Conservation (phyloP, 1,284 basidiomycete genomes). For the Gomphus bonarii region DNA sequence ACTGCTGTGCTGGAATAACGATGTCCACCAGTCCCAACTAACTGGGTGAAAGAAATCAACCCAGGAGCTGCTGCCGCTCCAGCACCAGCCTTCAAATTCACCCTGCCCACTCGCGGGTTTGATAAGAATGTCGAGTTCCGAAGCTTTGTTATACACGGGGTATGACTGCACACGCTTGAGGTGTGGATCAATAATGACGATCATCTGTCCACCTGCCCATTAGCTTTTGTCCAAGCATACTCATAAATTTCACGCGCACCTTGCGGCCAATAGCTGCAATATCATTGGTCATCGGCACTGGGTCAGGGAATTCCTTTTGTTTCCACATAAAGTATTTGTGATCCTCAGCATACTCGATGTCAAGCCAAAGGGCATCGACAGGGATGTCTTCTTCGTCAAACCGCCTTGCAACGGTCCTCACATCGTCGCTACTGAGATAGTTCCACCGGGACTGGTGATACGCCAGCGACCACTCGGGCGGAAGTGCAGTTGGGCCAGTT, state of each 20-base stretch:
- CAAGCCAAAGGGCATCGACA: conserved; percentile 96
- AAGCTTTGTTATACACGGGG: conserved; percentile 80
- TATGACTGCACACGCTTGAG: conserved; percentile 78
- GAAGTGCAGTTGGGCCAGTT: conserved; percentile 81
- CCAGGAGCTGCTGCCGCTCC: conserved; percentile 93
- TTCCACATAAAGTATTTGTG: conserved; percentile 99
- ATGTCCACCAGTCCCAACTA: conserved; percentile 87
- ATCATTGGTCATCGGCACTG: conserved; percentile 85
- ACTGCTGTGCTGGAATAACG: conserved; percentile 62
- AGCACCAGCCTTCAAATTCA: conserved; percentile 98
- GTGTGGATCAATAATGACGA: conserved; percentile 95
- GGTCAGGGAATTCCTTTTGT: conserved; percentile 84
- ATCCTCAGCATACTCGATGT: conserved; percentile 92
- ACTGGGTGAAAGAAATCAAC: conserved; percentile 93
- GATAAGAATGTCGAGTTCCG: conserved; percentile 72
- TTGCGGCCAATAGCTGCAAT: conserved; percentile 82
- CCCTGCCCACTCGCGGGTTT: conserved; percentile 69
- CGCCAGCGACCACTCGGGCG: conserved; percentile 84
- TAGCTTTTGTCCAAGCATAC: background rate
- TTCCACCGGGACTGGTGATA: conserved; percentile 99
- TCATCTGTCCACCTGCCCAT: conserved; percentile 53
- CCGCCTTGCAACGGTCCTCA: conserved; percentile 75
- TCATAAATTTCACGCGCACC: conserved; percentile 31
- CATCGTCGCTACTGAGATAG: conserved; percentile 86
- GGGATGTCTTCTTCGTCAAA: conserved; percentile 95